Evolutionary conservation across 2,329 filamentous ascomycete genomes (phyloP).

Genomic region (Aspergillus sp.): DNA sequence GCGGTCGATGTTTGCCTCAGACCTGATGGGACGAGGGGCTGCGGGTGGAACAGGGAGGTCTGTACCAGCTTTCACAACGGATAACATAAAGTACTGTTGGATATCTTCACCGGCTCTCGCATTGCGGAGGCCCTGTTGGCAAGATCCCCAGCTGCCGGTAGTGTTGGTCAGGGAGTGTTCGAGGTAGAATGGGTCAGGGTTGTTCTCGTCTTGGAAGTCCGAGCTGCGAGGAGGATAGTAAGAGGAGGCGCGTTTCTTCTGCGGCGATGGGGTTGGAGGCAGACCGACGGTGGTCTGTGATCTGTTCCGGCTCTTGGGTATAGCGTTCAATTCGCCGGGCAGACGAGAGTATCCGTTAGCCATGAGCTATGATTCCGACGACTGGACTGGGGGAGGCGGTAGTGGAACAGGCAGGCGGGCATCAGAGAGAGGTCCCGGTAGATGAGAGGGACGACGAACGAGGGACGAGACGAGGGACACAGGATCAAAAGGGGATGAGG

Average conservation of each 20-base stretch:
- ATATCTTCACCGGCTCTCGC: slow-evolving; percentile 30
- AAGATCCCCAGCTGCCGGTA: slow-evolving; percentile 26
- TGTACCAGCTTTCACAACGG: slow-evolving; percentile 23
- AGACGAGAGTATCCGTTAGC: slow-evolving; percentile 34
- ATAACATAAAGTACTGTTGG: slow-evolving; percentile 33
- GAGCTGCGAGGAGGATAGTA: slow-evolving; percentile 29
- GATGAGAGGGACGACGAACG: not conserved
- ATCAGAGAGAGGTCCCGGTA: slow-evolving; percentile 11
- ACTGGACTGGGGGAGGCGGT: not conserved
- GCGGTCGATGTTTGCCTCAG: slow-evolving; percentile 23
- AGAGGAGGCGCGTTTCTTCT: slow-evolving; percentile 31
- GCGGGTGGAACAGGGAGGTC: slow-evolving; percentile 13
- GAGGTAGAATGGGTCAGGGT: slow-evolving; percentile 41
- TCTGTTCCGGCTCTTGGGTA: slow-evolving; percentile 30
- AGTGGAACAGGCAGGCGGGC: slow-evolving; percentile 7
- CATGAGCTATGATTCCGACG: slow-evolving; percentile 35
- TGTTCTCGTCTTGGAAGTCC: slow-evolving; percentile 33
- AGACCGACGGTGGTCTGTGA: slow-evolving; percentile 32
- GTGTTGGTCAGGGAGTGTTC: slow-evolving; percentile 34
- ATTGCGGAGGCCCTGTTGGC: slow-evolving; percentile 30
- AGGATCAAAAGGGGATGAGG: slow-evolving; percentile 7
- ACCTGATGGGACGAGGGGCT: slow-evolving; percentile 8
- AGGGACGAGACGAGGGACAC: too few species aligned
- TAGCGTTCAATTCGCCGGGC: slow-evolving; percentile 35
- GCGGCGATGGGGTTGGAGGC: slow-evolving; percentile 28